Percentiles rank a stretch among this genome's conserved stretches.
Conservation (phyloP, 2,329 filamentous ascomycete genomes). For the Alternaria ventricosa region DNA sequence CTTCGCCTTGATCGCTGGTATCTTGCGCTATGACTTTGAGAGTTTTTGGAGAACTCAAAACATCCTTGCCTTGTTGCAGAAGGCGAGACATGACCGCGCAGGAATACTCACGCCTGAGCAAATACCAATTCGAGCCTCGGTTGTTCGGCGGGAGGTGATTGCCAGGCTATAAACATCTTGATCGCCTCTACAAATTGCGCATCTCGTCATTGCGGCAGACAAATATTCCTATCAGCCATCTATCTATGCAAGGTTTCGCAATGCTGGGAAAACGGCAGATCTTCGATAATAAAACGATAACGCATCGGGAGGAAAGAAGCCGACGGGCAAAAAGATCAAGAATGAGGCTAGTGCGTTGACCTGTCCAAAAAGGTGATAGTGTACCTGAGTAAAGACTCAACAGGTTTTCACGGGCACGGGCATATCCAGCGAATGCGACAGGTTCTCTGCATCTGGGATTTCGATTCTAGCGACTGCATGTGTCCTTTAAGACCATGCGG, state of each 20-base stretch:
- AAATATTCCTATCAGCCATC: neutral
- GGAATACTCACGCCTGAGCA: neutral
- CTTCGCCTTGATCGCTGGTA: conserved; percentile 10
- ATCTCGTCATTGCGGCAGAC: neutral
- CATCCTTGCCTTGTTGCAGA: conserved; percentile 20
- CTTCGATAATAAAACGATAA: conserved; percentile 1
- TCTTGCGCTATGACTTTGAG: conserved; percentile 11
- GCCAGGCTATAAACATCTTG: neutral
- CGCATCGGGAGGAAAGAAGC: conserved; percentile 7
- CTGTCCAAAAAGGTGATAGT: neutral
- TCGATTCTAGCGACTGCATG: neutral
- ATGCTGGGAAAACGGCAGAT: neutral
- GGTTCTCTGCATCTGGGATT: neutral
- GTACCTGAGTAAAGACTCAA: neutral
- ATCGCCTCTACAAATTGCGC: neutral
- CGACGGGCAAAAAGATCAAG: neutral
- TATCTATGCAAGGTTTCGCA: neutral
- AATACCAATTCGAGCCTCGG: neutral
- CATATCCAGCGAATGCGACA: neutral
- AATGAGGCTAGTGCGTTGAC: neutral
- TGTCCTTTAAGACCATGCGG: neutral
- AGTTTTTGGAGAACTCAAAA: conserved; percentile 38
- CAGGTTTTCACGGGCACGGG: neutral
- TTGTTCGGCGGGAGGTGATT: neutral
- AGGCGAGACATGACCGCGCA: conserved; percentile 14